A percentile compares a stretch with the other conserved stretches of the same genome.
These are phyloP conservation scores for Geranium incanum DNA, from an alignment of 441 rosid genomes.

Conservation along the genomic window DNA sequence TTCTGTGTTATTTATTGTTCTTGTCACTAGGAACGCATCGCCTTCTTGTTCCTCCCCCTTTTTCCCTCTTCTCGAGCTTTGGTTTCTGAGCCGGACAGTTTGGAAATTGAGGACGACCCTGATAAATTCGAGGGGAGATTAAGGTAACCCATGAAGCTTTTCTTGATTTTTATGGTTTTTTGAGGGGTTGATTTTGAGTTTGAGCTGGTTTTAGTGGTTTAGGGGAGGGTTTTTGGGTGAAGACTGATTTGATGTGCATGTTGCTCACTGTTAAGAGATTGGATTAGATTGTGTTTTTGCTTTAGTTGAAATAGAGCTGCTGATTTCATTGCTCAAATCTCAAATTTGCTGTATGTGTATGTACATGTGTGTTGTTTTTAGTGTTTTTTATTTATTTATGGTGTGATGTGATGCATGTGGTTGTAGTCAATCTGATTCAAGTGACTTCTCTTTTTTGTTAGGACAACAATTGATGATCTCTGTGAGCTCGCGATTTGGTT, in stretches of 20 bases:
- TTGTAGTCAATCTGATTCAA: conserved; percentile 1
- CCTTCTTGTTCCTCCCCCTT: conserved; percentile 5
- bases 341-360: neutral
- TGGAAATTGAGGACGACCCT: conserved; percentile 28
- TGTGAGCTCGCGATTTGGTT: conserved; percentile 13
- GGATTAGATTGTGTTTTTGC: conserved; percentile 16
- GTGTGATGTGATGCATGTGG: conserved; percentile 3
- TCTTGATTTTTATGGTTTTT: conserved; percentile 19
- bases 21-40: conserved; percentile 10
- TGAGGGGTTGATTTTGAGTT: conserved; percentile 20
- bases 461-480: conserved; percentile 17
- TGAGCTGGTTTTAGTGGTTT: conserved; percentile 21
- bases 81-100: conserved; percentile 16
- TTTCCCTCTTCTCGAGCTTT: conserved; percentile 5
- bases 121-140: conserved; percentile 46
- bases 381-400: neutral
- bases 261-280: neutral
- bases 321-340: conserved; percentile 15
- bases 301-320: neutral
- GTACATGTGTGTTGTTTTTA: conserved; percentile 9
- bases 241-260: conserved; percentile 9
- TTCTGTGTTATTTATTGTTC: neutral
- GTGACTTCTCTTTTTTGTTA: conserved; percentile 4
- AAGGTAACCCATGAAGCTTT: conserved; percentile 28
- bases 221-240: conserved; percentile 5